These are phyloP conservation scores for Podospora conica DNA, from an alignment of 495 filamentous ascomycete genomes.

Conservation along the genomic window DNA sequence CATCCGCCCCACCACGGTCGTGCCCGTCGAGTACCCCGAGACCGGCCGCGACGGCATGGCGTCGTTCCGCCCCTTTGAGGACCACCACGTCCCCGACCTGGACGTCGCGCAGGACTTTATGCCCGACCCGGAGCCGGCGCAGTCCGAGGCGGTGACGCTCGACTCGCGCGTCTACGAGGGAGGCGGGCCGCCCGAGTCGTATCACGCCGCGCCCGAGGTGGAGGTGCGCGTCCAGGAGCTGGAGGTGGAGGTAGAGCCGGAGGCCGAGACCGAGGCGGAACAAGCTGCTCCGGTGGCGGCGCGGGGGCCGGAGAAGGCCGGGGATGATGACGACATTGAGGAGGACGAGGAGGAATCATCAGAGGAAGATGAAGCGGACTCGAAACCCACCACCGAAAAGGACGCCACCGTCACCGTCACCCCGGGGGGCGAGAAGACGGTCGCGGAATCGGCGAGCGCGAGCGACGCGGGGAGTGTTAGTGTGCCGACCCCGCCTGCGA, in stretches of 20 bases:
- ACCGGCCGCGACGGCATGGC: slow-evolving; percentile 7
- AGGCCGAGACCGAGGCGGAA: neutral
- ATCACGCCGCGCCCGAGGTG: neutral
- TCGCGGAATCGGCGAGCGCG: slow-evolving; percentile 2
- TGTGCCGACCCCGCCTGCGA: neutral
- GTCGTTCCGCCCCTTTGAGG: neutral
- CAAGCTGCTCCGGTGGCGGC: too few species aligned
- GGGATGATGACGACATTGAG: neutral
- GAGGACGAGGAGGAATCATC: slow-evolving; percentile 2
- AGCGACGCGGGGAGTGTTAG: neutral
- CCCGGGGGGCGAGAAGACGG: neutral
- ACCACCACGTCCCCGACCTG: neutral
- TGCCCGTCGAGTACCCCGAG: slow-evolving; percentile 10
- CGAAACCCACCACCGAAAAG: neutral
- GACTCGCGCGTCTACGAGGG: neutral
- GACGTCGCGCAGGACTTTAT: neutral
- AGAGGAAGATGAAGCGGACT: slow-evolving; percentile 10
- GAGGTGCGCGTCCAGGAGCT: neutral
- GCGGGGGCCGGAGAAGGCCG: neutral
- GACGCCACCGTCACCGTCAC: neutral
- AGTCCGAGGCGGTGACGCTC: neutral
- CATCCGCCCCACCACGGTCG: slow-evolving; percentile 22
- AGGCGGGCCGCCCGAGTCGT: neutral
- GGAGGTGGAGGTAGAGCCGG: neutral
- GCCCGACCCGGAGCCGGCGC: neutral